Conservation (phyloP, 768 basidiomycete species). For the Collybiopsis luxurians region DNA sequence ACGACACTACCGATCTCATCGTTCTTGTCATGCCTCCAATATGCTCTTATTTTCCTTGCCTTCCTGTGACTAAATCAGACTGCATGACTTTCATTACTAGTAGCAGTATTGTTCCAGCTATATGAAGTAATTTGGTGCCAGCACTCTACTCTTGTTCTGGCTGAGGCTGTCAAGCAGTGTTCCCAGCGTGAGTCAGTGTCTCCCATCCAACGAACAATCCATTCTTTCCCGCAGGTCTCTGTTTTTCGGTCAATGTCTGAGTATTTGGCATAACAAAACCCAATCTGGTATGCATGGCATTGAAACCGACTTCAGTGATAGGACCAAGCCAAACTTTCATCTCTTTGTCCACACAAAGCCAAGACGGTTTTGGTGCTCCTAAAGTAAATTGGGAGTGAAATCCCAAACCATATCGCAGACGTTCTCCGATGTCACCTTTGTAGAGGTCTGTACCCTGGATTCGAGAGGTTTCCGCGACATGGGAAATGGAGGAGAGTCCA, state of each 20-base stretch:
- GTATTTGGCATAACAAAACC: slow-evolving; percentile 7
- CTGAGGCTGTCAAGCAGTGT: slow-evolving; percentile 6
- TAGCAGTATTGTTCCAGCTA: too few relatives aligned
- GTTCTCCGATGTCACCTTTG: slow-evolving; percentile 5
- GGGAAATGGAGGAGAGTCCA: slow-evolving; percentile 5
- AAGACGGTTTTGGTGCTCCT: slow-evolving; percentile 2
- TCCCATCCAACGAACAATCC: slow-evolving; percentile 8
- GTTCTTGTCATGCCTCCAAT: too few relatives aligned
- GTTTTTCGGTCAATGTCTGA: not conserved
- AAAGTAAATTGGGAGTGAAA: slow-evolving; percentile 3
- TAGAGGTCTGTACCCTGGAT: slow-evolving; percentile 9
- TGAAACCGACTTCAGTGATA: slow-evolving; percentile 8
- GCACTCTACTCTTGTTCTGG: too few relatives aligned
- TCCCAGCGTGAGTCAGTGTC: slow-evolving; percentile 8
- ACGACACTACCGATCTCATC: too few relatives aligned
- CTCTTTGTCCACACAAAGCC: slow-evolving; percentile 3
- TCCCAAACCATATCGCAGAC: slow-evolving; percentile 4
- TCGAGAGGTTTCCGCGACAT: slow-evolving; percentile 8
- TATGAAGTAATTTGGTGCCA: too few relatives aligned
- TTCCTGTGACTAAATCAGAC: too few relatives aligned
- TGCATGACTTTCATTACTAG: too few relatives aligned
- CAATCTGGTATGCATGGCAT: slow-evolving; percentile 5
- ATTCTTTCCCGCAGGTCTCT: slow-evolving; percentile 6
- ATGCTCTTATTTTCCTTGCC: too few relatives aligned
- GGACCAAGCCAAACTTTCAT: slow-evolving; percentile 3